These are phyloP conservation scores for Aspergillus taichungensis DNA, from an alignment of 495 filamentous ascomycete genomes.

Conservation along the genomic window DNA sequence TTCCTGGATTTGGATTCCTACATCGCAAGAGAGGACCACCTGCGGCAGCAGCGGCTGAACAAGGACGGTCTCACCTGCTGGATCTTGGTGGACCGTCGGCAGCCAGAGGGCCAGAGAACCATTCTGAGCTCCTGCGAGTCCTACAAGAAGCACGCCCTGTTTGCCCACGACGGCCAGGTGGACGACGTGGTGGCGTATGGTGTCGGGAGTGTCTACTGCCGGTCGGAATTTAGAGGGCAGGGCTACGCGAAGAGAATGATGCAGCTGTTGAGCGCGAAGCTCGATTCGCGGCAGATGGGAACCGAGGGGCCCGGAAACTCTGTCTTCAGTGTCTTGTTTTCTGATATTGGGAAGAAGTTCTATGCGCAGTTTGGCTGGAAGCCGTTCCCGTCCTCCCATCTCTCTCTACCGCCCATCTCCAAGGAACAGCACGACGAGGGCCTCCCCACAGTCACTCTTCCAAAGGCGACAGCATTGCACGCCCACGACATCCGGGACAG, in stretches of 20 bases:
- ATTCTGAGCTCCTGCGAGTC: slow-evolving; percentile 79
- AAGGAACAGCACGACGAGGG: slow-evolving; percentile 12
- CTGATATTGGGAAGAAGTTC: slow-evolving; percentile 92
- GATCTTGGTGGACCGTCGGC: slow-evolving; percentile 61
- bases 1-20: slow-evolving; percentile 60
- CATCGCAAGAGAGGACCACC: slow-evolving; percentile 64
- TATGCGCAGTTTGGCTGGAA: slow-evolving; percentile 79
- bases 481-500: slow-evolving; percentile 21
- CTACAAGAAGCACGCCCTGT: slow-evolving; percentile 63
- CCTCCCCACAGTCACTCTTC: slow-evolving; percentile 3
- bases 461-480: slow-evolving; percentile 15
- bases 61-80: slow-evolving; percentile 72
- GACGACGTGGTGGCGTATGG: slow-evolving; percentile 66
- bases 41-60: slow-evolving; percentile 57
- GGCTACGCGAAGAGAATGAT: slow-evolving; percentile 76
- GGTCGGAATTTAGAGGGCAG: slow-evolving; percentile 57
- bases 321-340: slow-evolving; percentile 71
- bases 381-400: slow-evolving; percentile 60
- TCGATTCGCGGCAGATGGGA: slow-evolving; percentile 45
- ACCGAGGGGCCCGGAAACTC: slow-evolving; percentile 25
- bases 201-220: slow-evolving; percentile 80
- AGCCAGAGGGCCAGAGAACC: slow-evolving; percentile 41
- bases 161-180: slow-evolving; percentile 40
- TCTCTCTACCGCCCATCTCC: slow-evolving; percentile 47
- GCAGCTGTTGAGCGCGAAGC: slow-evolving; percentile 41